Evolutionary conservation across 306 rosid species (phyloP).

Genomic region (Gastrolobium bilobum): DNA sequence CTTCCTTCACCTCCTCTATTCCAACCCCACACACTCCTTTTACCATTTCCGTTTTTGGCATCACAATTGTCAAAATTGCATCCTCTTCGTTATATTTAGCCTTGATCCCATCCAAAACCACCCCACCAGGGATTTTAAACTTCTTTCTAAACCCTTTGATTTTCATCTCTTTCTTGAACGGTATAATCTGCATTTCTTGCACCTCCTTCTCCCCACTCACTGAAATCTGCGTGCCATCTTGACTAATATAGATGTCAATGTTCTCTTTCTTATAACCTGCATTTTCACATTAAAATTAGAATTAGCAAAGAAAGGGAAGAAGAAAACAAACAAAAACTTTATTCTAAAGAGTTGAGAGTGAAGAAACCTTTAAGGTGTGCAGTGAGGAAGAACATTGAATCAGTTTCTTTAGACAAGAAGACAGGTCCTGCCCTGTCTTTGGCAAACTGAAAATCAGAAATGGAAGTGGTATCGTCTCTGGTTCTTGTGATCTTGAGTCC

Average conservation of each 20-base stretch:
- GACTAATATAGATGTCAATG: constrained; percentile 64
- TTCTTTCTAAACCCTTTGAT: constrained; percentile 62
- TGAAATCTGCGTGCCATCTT: constrained; percentile 63
- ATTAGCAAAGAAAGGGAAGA: background rate
- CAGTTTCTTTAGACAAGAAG: constrained; percentile 68
- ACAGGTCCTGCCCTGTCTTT: constrained; percentile 64
- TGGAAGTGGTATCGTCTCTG: constrained; percentile 57
- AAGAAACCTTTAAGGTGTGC: constrained; percentile 73
- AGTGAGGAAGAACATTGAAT: constrained; percentile 64
- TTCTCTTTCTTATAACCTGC: constrained; percentile 72
- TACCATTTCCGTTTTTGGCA: constrained; percentile 65
- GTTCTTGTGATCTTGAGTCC: constrained; percentile 75
- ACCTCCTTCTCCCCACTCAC: constrained; percentile 70
- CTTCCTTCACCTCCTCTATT: constrained; percentile 70
- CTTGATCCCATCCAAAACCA: constrained; percentile 66
- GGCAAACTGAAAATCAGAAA: constrained; percentile 62
- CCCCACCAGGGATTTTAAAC: constrained; percentile 66
- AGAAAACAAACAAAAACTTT: background rate
- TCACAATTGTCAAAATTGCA: constrained; percentile 56
- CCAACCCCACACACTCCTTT: constrained; percentile 55
- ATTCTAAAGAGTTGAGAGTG: background rate
- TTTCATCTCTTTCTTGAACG: constrained; percentile 66
- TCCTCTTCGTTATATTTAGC: constrained; percentile 65
- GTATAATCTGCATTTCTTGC: constrained; percentile 68
- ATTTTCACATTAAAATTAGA: background rate